Evolutionary conservation across 2,329 filamentous ascomycete species (phyloP).

Genomic region (Ophioceras dolichostomum): DNA sequence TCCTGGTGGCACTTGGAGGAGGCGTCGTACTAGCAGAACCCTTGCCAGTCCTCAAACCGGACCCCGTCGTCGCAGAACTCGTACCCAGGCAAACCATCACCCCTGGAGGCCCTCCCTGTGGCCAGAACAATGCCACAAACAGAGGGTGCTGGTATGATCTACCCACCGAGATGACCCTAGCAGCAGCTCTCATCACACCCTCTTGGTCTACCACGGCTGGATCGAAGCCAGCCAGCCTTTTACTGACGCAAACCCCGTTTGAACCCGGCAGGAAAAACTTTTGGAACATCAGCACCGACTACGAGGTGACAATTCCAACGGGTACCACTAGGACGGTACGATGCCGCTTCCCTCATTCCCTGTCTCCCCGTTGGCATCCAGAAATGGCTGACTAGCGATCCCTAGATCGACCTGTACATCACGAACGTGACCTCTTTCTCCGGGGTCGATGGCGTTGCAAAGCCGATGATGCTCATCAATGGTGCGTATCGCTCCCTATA

Average conservation of each 20-base stretch:
- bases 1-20: not conserved
- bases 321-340: slow-evolving; percentile 14
- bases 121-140: slow-evolving; percentile 16
- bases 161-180: too few relatives aligned
- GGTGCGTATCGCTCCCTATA: not conserved
- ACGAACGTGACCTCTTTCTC: slow-evolving; percentile 10
- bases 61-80: slow-evolving; percentile 6
- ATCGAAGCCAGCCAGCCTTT: too few relatives aligned
- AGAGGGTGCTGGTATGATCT: slow-evolving; percentile 13
- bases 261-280: slow-evolving; percentile 18
- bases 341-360: too few relatives aligned
- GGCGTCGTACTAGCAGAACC: slow-evolving; percentile 2
- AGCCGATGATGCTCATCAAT: slow-evolving; percentile 31
- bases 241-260: too few relatives aligned
- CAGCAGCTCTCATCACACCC: too few relatives aligned
- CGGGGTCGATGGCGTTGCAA: slow-evolving; percentile 12
- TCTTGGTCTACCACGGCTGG: too few relatives aligned
- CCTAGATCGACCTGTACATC: slow-evolving; percentile 15
- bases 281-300: slow-evolving; percentile 18
- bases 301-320: slow-evolving; percentile 13
- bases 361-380: too few relatives aligned
- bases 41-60: slow-evolving; percentile 1
- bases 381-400: too few relatives aligned
- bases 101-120: slow-evolving; percentile 13
- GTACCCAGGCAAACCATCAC: slow-evolving; percentile 11